These are phyloP conservation scores for Liriodendron chinense DNA, from an alignment of 164 flowering plant genomes.

Conservation along the genomic window DNA sequence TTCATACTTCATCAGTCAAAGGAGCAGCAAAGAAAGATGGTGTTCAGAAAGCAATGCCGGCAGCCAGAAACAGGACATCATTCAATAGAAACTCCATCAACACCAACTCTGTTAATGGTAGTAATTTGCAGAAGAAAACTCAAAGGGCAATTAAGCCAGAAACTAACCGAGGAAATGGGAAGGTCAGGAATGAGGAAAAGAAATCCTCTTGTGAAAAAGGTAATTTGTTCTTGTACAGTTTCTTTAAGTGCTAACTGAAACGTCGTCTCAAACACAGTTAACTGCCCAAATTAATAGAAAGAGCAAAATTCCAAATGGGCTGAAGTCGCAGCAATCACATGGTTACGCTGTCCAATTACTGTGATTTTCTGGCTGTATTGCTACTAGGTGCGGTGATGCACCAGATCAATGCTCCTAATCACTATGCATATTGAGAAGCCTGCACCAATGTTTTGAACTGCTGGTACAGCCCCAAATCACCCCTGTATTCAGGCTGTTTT, in stretches of 20 bases:
- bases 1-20: slow-evolving; percentile 27
- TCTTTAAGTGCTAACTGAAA: not conserved
- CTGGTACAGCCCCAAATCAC: no score
- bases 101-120: slow-evolving; percentile 30
- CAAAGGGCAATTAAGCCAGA: slow-evolving; percentile 42
- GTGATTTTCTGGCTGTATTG: no score
- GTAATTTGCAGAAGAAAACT: slow-evolving; percentile 35
- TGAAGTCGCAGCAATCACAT: no score
- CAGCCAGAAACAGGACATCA: slow-evolving; percentile 27
- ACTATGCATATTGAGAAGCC: no score
- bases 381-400: no score
- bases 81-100: slow-evolving; percentile 31
- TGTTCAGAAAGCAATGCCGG: slow-evolving; percentile 25
- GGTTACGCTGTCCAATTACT: no score
- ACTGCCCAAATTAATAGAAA: no score
- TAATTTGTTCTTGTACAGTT: slow-evolving; percentile 6
- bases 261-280: no score
- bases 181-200: slow-evolving; percentile 34
- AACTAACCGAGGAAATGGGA: slow-evolving; percentile 27
- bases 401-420: no score
- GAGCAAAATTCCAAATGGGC: no score
- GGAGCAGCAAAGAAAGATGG: slow-evolving; percentile 37
- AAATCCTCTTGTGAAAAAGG: slow-evolving; percentile 44
- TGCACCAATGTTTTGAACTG: no score
- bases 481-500: no score